These are phyloP conservation scores for Martiniozyma abietophila DNA, from an alignment of 805 yeast species.

Conservation along the genomic window DNA sequence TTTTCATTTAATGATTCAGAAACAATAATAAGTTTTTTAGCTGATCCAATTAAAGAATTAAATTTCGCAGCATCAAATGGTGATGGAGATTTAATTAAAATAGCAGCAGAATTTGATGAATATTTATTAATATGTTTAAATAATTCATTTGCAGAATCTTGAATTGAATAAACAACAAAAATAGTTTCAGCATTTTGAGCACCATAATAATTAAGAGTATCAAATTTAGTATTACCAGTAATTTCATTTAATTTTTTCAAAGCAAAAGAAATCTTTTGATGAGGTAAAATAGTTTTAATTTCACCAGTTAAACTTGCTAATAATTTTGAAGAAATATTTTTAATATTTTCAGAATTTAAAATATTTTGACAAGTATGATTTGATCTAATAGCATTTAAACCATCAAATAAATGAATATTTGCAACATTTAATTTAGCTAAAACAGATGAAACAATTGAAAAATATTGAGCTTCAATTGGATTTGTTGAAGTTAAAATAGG, in stretches of 20 bases:
- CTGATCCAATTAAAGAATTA: constrained; percentile 44
- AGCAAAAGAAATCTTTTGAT: constrained; percentile 34
- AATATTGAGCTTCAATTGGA: constrained; percentile 55
- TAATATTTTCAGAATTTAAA: constrained; percentile 34
- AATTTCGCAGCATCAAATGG: constrained; percentile 68
- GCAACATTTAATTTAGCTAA: constrained; percentile 57
- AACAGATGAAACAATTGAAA: constrained; percentile 54
- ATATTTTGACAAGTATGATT: constrained; percentile 38
- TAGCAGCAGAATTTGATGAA: constrained; percentile 40
- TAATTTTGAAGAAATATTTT: constrained; percentile 31
- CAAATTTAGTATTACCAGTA: constrained; percentile 39
- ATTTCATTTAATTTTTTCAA: constrained; percentile 43
- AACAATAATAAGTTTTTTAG: constrained; percentile 57
- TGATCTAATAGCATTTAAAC: constrained; percentile 51
- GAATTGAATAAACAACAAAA: constrained; percentile 74
- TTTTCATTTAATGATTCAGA: constrained; percentile 38
- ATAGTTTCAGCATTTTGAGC: constrained; percentile 53
- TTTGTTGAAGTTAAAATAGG: constrained; percentile 64
- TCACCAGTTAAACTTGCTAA: constrained; percentile 21
- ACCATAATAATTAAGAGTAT: constrained; percentile 67
- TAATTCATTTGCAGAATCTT: constrained; percentile 46
- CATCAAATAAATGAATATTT: constrained; percentile 71
- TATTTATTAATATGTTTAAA: constrained; percentile 30
- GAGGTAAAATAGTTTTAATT: constrained; percentile 18
- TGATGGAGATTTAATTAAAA: constrained; percentile 65